Percentiles rank a stretch among this genome's conserved stretches.
These are phyloP conservation scores for Oryza officinalis DNA, from an alignment of 176 grass and related monocot genomes.

Conservation along the genomic window DNA sequence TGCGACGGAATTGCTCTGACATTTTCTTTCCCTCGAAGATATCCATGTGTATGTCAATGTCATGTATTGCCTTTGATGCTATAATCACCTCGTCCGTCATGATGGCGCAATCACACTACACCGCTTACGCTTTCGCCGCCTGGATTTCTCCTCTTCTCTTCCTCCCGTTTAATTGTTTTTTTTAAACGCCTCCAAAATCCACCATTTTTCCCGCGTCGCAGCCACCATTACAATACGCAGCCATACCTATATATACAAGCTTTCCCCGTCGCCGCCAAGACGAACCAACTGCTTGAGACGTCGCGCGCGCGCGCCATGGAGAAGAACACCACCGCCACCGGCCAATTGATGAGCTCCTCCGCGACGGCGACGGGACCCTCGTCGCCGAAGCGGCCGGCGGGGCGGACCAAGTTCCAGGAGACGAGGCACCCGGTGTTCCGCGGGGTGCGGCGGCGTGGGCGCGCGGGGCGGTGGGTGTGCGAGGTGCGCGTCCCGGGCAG, in stretches of 20 bases:
- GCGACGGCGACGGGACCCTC: background rate
- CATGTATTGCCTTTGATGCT: background rate
- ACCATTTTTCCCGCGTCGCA: background rate
- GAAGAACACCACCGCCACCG: background rate
- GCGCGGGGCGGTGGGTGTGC: constrained; percentile 64
- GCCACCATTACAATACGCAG: no score
- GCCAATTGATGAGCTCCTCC: background rate
- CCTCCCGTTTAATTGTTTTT: background rate
- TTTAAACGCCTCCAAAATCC: background rate
- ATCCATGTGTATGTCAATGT: no score
- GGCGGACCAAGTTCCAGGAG: constrained; percentile 84
- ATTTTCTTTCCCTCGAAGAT: no score
- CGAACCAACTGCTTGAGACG: background rate
- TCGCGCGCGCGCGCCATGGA: constrained; percentile 12
- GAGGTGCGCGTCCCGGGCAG: constrained; percentile 63
- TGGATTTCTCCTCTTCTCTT: background rate
- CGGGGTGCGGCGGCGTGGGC: constrained; percentile 61
- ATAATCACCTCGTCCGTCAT: background rate
- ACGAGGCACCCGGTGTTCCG: constrained; percentile 84
- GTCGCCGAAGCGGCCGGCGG: constrained; percentile 56
- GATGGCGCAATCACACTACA: background rate
- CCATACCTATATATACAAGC: no score
- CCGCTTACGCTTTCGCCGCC: background rate
- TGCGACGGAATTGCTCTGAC: no score
- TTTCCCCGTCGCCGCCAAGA: background rate